Conservation (phyloP, 2,329 filamentous ascomycete genomes). For the Penicillium sp. region DNA sequence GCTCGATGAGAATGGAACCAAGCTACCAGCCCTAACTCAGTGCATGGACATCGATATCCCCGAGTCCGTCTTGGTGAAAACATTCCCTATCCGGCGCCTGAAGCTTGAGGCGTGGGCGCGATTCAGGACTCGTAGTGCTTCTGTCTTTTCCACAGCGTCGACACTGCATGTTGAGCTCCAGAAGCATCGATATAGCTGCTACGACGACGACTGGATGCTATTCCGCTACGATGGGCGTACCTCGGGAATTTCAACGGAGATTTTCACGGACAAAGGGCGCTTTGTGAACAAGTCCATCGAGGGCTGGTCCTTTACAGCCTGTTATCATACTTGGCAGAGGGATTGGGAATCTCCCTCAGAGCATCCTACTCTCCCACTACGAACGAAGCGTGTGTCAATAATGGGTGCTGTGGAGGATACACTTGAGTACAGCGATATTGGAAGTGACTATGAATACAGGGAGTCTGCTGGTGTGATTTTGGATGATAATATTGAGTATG, state of each 20-base stretch:
- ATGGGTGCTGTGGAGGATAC: not conserved
- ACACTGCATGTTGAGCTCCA: not conserved
- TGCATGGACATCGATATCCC: not conserved
- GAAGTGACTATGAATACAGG: not conserved
- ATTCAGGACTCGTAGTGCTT: not conserved
- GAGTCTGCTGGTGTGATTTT: not conserved
- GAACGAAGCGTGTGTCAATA: not conserved
- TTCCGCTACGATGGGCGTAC: not conserved
- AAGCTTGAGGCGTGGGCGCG: not conserved
- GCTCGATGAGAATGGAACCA: not conserved
- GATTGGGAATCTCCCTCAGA: not conserved
- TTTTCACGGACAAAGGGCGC: not conserved
- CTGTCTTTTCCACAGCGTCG: not conserved
- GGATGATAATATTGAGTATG: not conserved
- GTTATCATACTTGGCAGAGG: not conserved
- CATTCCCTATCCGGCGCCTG: not conserved
- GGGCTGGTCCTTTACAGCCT: not conserved
- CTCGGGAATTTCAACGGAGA: not conserved
- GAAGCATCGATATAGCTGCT: not conserved
- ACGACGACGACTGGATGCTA: not conserved
- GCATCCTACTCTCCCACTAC: not conserved
- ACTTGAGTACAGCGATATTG: not conserved
- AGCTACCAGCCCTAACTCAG: not conserved
- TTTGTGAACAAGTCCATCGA: not conserved
- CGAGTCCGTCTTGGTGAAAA: not conserved